Percentiles rank a stretch among this genome's conserved stretches.
Conservation (phyloP, 2,329 filamentous ascomycete genomes). For the Claviceps maximensis region DNA sequence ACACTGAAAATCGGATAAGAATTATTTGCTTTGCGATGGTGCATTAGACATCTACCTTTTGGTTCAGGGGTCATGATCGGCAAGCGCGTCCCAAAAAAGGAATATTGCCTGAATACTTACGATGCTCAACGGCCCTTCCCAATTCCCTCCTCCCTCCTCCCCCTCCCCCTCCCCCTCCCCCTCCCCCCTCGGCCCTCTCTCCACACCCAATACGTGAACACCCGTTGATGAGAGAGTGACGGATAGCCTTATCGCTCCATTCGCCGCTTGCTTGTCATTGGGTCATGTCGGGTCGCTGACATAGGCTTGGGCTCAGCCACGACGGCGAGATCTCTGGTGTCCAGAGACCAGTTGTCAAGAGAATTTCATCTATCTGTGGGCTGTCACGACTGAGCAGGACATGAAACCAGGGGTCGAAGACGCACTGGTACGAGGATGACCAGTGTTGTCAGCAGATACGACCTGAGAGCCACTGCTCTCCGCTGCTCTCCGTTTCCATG, state of each 20-base stretch:
- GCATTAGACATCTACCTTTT: neutral
- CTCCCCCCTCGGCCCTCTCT: no score
- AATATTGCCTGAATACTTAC: neutral
- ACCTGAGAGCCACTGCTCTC: neutral
- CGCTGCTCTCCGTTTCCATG: neutral
- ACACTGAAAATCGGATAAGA: neutral
- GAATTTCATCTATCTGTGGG: no score
- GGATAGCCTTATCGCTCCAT: neutral
- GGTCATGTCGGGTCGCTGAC: neutral
- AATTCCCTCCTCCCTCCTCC: no score
- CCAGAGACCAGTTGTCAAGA: neutral
- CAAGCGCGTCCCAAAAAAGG: neutral
- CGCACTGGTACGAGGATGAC: neutral
- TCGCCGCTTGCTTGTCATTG: neutral
- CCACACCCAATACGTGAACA: no score
- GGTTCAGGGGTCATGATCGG: neutral
- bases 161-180: neutral
- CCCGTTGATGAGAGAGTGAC: no score
- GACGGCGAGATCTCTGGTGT: neutral
- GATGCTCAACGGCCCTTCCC: neutral
- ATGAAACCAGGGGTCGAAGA: neutral
- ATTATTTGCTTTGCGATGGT: neutral
- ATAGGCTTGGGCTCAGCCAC: neutral
- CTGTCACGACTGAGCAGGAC: neutral
- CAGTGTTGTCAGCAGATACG: neutral